Conservation (phyloP, 2,329 filamentous ascomycete species). For the Phoma herbarum region DNA sequence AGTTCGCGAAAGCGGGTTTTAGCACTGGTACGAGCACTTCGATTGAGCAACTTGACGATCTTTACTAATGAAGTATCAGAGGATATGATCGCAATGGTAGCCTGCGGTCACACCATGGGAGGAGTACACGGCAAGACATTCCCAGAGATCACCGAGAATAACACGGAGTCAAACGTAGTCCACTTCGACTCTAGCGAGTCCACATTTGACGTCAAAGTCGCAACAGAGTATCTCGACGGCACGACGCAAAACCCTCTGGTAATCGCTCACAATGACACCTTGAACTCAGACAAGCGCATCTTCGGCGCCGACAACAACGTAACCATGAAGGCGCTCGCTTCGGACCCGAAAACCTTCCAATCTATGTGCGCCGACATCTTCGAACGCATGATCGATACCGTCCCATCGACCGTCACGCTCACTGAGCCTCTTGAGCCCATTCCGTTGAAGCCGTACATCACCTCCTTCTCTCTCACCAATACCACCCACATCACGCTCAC, state of each 20-base stretch:
- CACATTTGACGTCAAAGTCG: constrained; percentile 42
- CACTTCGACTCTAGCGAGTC: constrained; percentile 38
- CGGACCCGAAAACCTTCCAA: constrained; percentile 30
- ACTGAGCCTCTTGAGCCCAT: constrained; percentile 30
- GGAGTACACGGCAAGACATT: constrained; percentile 45
- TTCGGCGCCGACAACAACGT: constrained; percentile 42
- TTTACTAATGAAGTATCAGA: constrained; percentile 9
- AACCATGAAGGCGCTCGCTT: constrained; percentile 42
- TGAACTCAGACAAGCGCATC: constrained; percentile 46
- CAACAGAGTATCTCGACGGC: constrained; percentile 44
- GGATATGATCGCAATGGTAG: constrained; percentile 41
- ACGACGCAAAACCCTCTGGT: constrained; percentile 41
- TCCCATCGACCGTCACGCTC: constrained; percentile 31
- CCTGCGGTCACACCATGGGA: constrained; percentile 50
- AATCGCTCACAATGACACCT: constrained; percentile 36
- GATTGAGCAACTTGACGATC: constrained; percentile 5
- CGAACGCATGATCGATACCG: constrained; percentile 32
- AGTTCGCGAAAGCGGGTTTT: constrained; percentile 46
- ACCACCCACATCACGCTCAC: constrained; percentile 26
- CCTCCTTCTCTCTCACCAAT: constrained; percentile 16
- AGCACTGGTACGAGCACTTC: constrained; percentile 24
- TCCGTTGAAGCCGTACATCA: constrained; percentile 32
- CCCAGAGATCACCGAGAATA: constrained; percentile 40
- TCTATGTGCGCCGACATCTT: constrained; percentile 30
- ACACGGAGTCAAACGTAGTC: constrained; percentile 32